Evolutionary conservation across 352 stramenopile genomes (phyloP), one percentile per base, ranked within the genome.

Genomic region (Phytopythium cucurbitacearum): DNA sequence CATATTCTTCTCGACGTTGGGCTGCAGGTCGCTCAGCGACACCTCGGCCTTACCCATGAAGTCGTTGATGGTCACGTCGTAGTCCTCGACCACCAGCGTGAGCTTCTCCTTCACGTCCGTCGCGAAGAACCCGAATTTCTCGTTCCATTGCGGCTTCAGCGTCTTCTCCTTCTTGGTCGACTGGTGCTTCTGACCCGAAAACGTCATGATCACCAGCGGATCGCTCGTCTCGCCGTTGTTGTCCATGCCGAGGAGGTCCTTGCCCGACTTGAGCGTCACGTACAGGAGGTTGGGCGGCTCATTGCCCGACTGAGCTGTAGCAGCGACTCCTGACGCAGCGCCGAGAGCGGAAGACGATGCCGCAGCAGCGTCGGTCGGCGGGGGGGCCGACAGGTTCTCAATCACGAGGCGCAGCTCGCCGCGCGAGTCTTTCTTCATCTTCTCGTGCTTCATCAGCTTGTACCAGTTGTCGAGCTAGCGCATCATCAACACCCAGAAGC

Each of bases 211-310:
- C 48, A 96, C 87, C 12, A 97, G 73, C 8, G 91, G 91, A 50
- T 98, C 91, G 46, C 81, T 94, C 4, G 73, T 85, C 0, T 73
- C 89, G 32, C 84, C 87, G 44, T 89, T 72, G 38, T 81, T 75
- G 58, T 96, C 86, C 80, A 96, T 95, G 0, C 80, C 80, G 13
- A 96, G 72, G 35, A 97, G 57, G 39, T 92, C 70, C 57, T 88
- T 88, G 43, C 77, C 82, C 7, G 77, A 84, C 35, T 88, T 76
- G 5, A 92, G 46, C 45, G 75, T 90, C 45, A 92, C 79, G 38
- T 77, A 81, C 9, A 92, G 56, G 42, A 90, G 49, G 48, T 92
- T 92, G 0, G 79, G 82, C 7, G 73, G 63, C 9, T 78, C 62
- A 12, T 51, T 57, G 43, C 41, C 67, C 9, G 39, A 28, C 3